Conservation (phyloP, 805 yeast species). For the Sugiyamaella smithiae region DNA sequence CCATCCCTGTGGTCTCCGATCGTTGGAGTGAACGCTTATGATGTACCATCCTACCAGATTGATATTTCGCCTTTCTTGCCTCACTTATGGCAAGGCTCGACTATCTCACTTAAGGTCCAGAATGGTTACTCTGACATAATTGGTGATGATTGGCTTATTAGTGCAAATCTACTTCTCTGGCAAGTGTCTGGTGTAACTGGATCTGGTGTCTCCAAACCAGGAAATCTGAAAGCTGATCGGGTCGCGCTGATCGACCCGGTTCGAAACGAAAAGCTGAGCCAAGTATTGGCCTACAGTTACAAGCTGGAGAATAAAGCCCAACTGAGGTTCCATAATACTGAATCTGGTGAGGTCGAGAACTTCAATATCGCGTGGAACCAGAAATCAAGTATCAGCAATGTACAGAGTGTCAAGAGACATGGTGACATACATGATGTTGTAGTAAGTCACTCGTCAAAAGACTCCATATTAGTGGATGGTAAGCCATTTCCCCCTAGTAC, state of each 20-base stretch:
- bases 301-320: neutral
- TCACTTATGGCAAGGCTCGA: conserved; percentile 53
- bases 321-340: neutral
- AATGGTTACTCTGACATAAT: conserved; percentile 15
- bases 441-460: neutral
- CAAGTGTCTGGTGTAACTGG: conserved; percentile 27
- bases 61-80: conserved; percentile 74
- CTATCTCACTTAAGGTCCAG: conserved; percentile 16
- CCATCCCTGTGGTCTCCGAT: conserved; percentile 81
- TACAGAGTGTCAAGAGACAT: neutral
- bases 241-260: neutral
- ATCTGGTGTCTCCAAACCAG: conserved; percentile 1
- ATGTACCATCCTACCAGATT: conserved; percentile 63
- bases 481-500: neutral
- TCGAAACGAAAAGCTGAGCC: neutral
- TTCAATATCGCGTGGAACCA: neutral
- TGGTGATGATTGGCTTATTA: conserved; percentile 32
- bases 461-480: neutral
- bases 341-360: neutral
- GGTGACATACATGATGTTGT: conserved; percentile 9
- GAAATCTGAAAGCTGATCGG: neutral
- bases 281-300: neutral
- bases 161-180: conserved; percentile 33
- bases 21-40: conserved; percentile 72
- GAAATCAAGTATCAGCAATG: conserved; percentile 6